These are phyloP conservation scores for Phoma sp. DNA, from an alignment of 2,329 filamentous ascomycete genomes.

Conservation along the genomic window DNA sequence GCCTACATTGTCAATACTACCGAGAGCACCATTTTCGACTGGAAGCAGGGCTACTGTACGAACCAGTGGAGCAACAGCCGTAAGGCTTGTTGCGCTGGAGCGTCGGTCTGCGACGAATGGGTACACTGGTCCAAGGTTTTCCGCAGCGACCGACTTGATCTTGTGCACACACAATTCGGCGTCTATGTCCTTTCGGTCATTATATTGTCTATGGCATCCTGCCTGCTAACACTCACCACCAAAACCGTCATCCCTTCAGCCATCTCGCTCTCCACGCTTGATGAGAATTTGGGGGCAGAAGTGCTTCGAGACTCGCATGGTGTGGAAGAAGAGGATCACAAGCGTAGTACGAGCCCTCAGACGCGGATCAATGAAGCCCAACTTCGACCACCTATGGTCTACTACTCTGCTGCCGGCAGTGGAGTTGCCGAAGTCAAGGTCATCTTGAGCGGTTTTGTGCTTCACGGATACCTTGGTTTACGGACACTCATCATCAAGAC, in stretches of 20 bases:
- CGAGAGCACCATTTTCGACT: slow-evolving; percentile 85
- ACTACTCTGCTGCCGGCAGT: slow-evolving; percentile 94
- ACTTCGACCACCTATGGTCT: slow-evolving; percentile 76
- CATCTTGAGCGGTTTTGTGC: slow-evolving; percentile 95
- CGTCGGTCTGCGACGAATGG: slow-evolving; percentile 66
- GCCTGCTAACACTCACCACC: slow-evolving; percentile 83
- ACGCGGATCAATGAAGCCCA: slow-evolving; percentile 50
- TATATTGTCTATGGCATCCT: slow-evolving; percentile 73
- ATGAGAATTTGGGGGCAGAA: slow-evolving; percentile 85
- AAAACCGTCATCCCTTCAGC: slow-evolving; percentile 93
- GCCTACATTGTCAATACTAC: slow-evolving; percentile 91
- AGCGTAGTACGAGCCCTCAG: slow-evolving; percentile 52
- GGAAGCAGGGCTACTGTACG: slow-evolving; percentile 87
- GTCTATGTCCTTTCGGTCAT: slow-evolving; percentile 79
- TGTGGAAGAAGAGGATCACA: slow-evolving; percentile 54
- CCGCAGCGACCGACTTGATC: slow-evolving; percentile 56
- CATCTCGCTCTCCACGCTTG: slow-evolving; percentile 84
- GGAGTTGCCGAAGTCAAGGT: slow-evolving; percentile 97
- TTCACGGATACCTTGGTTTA: slow-evolving; percentile 92
- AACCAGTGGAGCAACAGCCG: slow-evolving; percentile 74
- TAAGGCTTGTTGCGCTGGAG: slow-evolving; percentile 68
- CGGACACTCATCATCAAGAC: slow-evolving; percentile 89
- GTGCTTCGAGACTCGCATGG: slow-evolving; percentile 48
- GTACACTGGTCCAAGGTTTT: slow-evolving; percentile 68
- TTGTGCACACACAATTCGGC: slow-evolving; percentile 75